Base-by-base conservation (phyloP, 2,329 filamentous ascomycete genomes). In the Xylaria polymorpha region DNA sequence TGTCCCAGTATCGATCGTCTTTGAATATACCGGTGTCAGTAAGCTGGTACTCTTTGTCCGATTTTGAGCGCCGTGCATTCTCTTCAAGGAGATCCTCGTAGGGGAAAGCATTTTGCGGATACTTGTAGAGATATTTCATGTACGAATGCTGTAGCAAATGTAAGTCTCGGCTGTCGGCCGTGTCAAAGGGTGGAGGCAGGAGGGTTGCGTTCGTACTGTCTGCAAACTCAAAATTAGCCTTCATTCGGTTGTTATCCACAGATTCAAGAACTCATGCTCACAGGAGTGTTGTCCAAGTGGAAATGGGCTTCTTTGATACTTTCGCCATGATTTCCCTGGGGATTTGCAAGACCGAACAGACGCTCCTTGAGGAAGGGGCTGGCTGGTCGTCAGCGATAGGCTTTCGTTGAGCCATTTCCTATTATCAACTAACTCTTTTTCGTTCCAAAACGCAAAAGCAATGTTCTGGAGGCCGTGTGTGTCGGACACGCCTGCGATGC, bases 71-170 rank as follows among this genome's bases (percentile, higher is more conserved):
- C 73, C 86, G 88, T 51, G 90, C 94, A 78, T 97, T 98, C 78
- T 97, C 93, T 72, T 93, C 85, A 73, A 97, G 84, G 56, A 98
- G 85, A 73, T 97, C 90, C 80, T 98, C 87, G 84, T 98, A 98
- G 2, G 95, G 96, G 77, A 98, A 98, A 72, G 91, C 90, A 76
- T 87, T 88, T 82, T 98, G 95, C 0, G 96, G 96, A 76, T 98
- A 97, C 82, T 98, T 98, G 88, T 98, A 98, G 74, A 98, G 90
- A 78, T 91, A 97, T 81, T 98, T 98, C 95, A 98, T 98, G 85
- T 98, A 98, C 35, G 95, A 97, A 82, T 98, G 94, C 92, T 94
- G 79, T 68, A 86, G 72, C 35, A 50, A 18, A 62, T 25, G 62
- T 44, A 63, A 48, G 12, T 82, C 25, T 41, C 20, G 12, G 5